These are phyloP conservation scores for Chaetomiaceae sp. DNA, from an alignment of 2,329 filamentous ascomycete genomes.

Conservation along the genomic window DNA sequence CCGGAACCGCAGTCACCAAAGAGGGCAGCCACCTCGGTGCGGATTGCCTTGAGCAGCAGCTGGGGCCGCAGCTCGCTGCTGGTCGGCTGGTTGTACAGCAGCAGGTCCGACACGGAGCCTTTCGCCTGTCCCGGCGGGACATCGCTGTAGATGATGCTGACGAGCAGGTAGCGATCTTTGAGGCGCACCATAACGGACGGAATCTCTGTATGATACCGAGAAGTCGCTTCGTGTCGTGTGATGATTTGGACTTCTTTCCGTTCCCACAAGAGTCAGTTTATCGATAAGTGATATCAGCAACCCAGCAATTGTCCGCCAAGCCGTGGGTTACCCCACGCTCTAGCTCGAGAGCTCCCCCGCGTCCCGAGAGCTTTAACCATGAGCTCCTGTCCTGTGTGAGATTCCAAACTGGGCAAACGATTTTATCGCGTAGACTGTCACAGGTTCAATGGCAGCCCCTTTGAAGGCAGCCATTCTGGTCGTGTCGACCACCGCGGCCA, in stretches of 20 bases:
- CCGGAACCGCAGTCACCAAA: constrained; percentile 90
- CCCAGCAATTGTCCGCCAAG: too few relatives aligned
- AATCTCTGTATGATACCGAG: neutral
- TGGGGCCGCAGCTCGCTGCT: constrained; percentile 62
- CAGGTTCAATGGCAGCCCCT: constrained; percentile 35
- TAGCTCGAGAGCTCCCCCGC: neutral
- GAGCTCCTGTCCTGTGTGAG: neutral
- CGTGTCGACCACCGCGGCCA: constrained; percentile 82
- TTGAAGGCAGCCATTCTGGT: constrained; percentile 75
- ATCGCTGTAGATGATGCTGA: constrained; percentile 84
- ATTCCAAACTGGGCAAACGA: neutral
- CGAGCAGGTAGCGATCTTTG: constrained; percentile 92
- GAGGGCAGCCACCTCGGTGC: constrained; percentile 61
- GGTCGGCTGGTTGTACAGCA: constrained; percentile 75
- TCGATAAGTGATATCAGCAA: too few relatives aligned
- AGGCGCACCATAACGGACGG: constrained; percentile 86
- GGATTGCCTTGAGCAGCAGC: constrained; percentile 61
- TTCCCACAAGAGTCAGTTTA: too few relatives aligned
- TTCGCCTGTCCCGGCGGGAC: constrained; percentile 35
- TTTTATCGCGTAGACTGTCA: too few relatives aligned
- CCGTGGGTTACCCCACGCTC: too few relatives aligned
- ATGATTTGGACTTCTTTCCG: too few relatives aligned
- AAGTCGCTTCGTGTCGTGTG: too few relatives aligned
- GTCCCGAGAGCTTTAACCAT: neutral
- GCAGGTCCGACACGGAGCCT: constrained; percentile 45